Conservation (phyloP, 495 filamentous ascomycete genomes). For the Cercophora sp. region DNA sequence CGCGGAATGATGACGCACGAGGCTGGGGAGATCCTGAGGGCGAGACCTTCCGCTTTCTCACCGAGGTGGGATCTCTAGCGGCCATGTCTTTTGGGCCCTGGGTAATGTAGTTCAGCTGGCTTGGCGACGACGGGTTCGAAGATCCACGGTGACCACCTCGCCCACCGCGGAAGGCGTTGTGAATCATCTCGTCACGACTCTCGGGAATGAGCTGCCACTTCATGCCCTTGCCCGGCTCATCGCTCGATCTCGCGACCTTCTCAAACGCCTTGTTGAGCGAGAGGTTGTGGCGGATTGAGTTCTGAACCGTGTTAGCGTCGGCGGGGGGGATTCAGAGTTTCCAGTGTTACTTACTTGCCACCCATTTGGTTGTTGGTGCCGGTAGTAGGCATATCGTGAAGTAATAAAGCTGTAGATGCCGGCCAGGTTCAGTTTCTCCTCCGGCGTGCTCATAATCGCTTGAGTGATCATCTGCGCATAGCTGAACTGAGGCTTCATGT, state of each 20-base stretch:
- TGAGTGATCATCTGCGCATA: constrained; percentile 97
- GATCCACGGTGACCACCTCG: constrained; percentile 56
- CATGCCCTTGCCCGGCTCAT: constrained; percentile 98
- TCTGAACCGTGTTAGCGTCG: constrained; percentile 48
- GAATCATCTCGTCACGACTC: constrained; percentile 66
- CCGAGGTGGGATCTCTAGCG: constrained; percentile 35
- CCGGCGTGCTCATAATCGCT: constrained; percentile 78
- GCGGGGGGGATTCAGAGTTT: background rate
- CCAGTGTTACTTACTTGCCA: constrained; percentile 68
- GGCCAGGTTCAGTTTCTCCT: constrained; percentile 80
- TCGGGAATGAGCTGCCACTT: constrained; percentile 90
- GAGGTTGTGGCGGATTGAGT: constrained; percentile 93
- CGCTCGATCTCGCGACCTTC: constrained; percentile 83
- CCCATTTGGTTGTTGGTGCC: constrained; percentile 65
- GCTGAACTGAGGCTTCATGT: constrained; percentile 91
- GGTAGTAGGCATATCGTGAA: constrained; percentile 83
- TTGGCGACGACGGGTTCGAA: constrained; percentile 55
- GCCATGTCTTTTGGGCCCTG: constrained; percentile 46
- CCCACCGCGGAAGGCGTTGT: constrained; percentile 44
- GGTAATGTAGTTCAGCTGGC: constrained; percentile 46
- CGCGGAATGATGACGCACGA: constrained; percentile 41
- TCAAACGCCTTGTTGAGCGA: constrained; percentile 90
- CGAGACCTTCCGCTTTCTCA: constrained; percentile 51
- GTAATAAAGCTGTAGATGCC: constrained; percentile 92
- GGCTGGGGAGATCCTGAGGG: constrained; percentile 45